Evolutionary conservation across 257 asterid genomes (phyloP).

Genomic region (Paraleonurus japonicus): DNA sequence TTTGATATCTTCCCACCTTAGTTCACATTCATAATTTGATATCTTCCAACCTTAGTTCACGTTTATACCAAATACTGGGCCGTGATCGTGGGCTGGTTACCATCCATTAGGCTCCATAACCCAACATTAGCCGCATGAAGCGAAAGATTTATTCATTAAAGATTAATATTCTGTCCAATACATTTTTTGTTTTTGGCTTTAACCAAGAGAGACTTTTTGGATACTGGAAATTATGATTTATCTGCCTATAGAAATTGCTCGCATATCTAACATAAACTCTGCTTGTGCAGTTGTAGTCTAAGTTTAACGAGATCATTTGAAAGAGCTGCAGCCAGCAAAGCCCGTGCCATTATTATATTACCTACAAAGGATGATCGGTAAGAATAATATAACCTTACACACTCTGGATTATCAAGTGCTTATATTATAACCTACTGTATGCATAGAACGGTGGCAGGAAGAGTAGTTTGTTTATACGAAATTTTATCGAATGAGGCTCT

Average conservation of each 20-base stretch:
- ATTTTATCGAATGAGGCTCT: background rate
- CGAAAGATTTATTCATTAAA: background rate
- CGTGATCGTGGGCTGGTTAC: no score
- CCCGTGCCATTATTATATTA: slow-evolving; percentile 89
- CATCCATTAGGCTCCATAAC: no score
- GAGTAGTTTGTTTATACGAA: background rate
- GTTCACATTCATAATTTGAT: no score
- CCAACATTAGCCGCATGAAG: background rate
- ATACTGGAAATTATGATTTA: background rate
- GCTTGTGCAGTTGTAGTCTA: slow-evolving; percentile 79
- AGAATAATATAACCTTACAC: slow-evolving; percentile 9
- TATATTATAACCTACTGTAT: background rate
- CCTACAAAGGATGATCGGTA: slow-evolving; percentile 89
- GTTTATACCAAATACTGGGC: no score
- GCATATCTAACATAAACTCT: slow-evolving; percentile 33
- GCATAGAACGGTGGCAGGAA: background rate
- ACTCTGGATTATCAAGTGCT: background rate
- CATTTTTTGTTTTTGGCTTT: background rate
- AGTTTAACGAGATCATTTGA: slow-evolving; percentile 90
- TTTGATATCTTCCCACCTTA: background rate
- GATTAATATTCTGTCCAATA: background rate
- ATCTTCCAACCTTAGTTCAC: no score
- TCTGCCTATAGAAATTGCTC: slow-evolving; percentile 6
- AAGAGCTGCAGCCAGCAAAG: slow-evolving; percentile 94
- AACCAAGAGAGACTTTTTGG: background rate